Conservation (phyloP, 1,139 yeast genomes). For the Suhomyces yuchorum region DNA sequence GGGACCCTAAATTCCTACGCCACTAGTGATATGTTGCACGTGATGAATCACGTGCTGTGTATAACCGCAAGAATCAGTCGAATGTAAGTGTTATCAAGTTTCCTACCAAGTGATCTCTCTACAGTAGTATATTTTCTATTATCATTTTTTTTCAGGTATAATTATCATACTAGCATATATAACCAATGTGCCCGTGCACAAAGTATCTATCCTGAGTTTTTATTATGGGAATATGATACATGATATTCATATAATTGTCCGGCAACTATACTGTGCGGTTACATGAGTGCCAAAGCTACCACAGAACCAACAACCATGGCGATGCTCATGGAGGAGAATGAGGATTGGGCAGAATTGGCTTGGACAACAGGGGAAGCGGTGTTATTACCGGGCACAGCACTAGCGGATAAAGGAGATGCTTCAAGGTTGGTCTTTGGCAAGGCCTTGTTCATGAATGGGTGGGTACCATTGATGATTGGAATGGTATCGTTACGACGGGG, state of each 20-base stretch:
- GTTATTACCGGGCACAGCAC: slow-evolving; percentile 4
- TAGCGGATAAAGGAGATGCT: slow-evolving; percentile 7
- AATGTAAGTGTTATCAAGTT: not conserved
- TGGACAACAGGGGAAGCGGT: slow-evolving; percentile 7
- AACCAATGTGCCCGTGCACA: slow-evolving; percentile 4
- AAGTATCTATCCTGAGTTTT: slow-evolving; percentile 10
- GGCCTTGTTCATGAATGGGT: slow-evolving; percentile 9
- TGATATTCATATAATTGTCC: slow-evolving; percentile 21
- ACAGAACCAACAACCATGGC: slow-evolving; percentile 15
- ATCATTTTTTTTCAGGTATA: slow-evolving; percentile 8
- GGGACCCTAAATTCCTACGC: not conserved
- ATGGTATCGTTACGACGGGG: not conserved
- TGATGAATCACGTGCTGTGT: not conserved
- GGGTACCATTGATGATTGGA: slow-evolving; percentile 2
- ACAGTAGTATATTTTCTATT: not conserved
- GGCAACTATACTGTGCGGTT: slow-evolving; percentile 20
- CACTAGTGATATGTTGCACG: not conserved
- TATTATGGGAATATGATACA: slow-evolving; percentile 11
- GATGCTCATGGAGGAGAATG: slow-evolving; percentile 4
- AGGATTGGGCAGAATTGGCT: slow-evolving; percentile 8
- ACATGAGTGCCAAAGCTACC: slow-evolving; percentile 18
- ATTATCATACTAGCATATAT: slow-evolving; percentile 4
- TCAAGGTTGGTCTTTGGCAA: slow-evolving; percentile 5
- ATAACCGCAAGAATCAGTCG: not conserved
- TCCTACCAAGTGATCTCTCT: not conserved